Conservation (phyloP, 2,329 filamentous ascomycete genomes). For the Pseudocercospora ulei region DNA sequence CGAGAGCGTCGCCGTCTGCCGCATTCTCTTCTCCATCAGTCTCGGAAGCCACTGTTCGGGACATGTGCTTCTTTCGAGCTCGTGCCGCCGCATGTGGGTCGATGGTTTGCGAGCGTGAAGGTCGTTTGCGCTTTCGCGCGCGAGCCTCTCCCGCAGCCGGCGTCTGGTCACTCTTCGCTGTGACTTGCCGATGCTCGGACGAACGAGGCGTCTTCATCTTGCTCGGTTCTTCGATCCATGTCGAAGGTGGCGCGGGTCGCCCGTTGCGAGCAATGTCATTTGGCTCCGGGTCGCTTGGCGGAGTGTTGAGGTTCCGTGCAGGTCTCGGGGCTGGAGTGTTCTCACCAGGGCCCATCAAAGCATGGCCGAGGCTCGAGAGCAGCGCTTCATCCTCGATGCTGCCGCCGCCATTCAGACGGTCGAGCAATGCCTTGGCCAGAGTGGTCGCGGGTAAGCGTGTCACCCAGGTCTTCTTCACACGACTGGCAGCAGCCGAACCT, state of each 20-base stretch:
- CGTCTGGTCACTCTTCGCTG: background rate
- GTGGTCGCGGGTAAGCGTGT: background rate
- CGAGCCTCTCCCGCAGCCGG: slow-evolving; percentile 1
- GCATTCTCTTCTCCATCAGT: background rate
- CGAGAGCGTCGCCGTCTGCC: no score
- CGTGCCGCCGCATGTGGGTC: background rate
- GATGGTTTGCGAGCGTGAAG: background rate
- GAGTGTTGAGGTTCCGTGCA: background rate
- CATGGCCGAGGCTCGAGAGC: background rate
- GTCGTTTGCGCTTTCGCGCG: background rate
- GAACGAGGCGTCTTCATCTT: background rate
- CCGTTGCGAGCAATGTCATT: no score
- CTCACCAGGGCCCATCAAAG: background rate
- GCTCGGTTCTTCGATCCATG: no score
- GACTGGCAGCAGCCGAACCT: background rate
- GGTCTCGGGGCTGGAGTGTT: background rate
- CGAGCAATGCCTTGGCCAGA: slow-evolving; percentile 1
- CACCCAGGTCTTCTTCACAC: background rate
- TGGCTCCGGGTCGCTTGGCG: background rate
- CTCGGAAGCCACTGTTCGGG: no score
- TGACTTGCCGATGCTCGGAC: background rate
- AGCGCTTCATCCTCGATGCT: background rate
- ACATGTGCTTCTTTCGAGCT: background rate
- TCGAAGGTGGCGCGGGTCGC: no score
- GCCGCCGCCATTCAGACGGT: slow-evolving; percentile 1